Evolutionary conservation across 768 basidiomycete species (phyloP).

Genomic region (Sarcodon aspratus): DNA sequence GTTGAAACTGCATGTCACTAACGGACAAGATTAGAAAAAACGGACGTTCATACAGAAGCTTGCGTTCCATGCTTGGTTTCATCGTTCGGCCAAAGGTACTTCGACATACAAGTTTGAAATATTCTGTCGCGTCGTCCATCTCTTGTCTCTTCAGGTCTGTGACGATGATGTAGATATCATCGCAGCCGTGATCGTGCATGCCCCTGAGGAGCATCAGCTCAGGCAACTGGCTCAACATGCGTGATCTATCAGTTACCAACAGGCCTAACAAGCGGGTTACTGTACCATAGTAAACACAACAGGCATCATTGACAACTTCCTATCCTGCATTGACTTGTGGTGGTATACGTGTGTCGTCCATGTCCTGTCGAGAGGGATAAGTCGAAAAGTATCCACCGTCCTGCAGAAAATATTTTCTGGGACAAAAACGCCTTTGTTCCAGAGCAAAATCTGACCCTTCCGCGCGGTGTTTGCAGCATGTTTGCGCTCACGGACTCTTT

Average conservation of each 20-base stretch:
- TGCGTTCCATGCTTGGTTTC: constrained; percentile 55
- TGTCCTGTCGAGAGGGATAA: constrained; percentile 72
- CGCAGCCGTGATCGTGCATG: constrained; percentile 73
- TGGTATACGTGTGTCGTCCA: constrained; percentile 79
- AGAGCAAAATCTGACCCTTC: constrained; percentile 30
- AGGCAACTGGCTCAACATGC: constrained; percentile 37
- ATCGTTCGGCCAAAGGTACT: constrained; percentile 49
- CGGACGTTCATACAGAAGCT: constrained; percentile 65
- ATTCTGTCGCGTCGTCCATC: constrained; percentile 73
- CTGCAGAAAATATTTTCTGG: constrained; percentile 75
- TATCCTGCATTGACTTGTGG: constrained; percentile 64
- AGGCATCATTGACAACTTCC: constrained; percentile 66
- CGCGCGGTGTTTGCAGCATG: constrained; percentile 34
- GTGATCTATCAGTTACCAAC: background rate
- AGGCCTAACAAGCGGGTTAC: background rate
- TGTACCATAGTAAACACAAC: constrained; percentile 71
- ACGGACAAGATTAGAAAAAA: constrained; percentile 6
- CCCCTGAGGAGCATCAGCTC: constrained; percentile 72
- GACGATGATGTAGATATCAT: constrained; percentile 70
- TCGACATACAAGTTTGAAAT: constrained; percentile 65
- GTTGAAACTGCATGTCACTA: background rate
- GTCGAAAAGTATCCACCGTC: constrained; percentile 65
- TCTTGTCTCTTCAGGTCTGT: constrained; percentile 71
- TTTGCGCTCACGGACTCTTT: constrained; percentile 53
- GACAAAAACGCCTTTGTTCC: constrained; percentile 62